Conservation (phyloP, 2,329 filamentous ascomycete species). For the Aureobasidium sp. region DNA sequence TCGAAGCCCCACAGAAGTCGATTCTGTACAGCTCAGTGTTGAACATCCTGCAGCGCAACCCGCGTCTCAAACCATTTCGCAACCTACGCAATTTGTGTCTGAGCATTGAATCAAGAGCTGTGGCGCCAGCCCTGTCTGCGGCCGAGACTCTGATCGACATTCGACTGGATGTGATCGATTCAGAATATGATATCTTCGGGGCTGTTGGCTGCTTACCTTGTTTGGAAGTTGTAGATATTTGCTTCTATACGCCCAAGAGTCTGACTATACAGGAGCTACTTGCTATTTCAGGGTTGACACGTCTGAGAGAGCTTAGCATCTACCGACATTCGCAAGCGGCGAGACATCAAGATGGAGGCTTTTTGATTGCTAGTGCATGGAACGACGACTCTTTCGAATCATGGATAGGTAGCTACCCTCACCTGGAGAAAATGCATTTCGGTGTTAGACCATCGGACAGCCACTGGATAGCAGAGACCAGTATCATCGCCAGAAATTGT, state of each 20-base stretch:
- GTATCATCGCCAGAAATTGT: not conserved
- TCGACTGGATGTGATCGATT: not conserved
- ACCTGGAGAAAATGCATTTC: not conserved
- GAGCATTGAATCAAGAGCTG: not conserved
- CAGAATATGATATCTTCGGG: not conserved
- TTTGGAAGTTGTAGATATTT: not conserved
- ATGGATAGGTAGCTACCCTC: not conserved
- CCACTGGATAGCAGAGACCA: slow-evolving; percentile 3
- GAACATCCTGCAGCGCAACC: not conserved
- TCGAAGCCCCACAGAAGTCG: not conserved
- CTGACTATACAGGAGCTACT: not conserved
- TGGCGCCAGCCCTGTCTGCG: not conserved
- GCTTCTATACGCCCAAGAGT: not conserved
- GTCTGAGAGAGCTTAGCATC: not conserved
- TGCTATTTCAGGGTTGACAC: not conserved
- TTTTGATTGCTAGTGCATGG: not conserved
- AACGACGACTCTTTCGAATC: not conserved
- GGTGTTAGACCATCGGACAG: not conserved
- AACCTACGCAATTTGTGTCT: not conserved
- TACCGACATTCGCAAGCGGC: not conserved
- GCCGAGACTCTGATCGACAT: not conserved
- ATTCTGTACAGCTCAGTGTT: not conserved
- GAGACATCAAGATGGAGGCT: not conserved
- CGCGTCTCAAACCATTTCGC: not conserved
- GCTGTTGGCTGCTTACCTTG: not conserved